phyloP scores from a whole-genome alignment of 179 eudicot genomes.

The Patellifolia procumbens region DNA sequence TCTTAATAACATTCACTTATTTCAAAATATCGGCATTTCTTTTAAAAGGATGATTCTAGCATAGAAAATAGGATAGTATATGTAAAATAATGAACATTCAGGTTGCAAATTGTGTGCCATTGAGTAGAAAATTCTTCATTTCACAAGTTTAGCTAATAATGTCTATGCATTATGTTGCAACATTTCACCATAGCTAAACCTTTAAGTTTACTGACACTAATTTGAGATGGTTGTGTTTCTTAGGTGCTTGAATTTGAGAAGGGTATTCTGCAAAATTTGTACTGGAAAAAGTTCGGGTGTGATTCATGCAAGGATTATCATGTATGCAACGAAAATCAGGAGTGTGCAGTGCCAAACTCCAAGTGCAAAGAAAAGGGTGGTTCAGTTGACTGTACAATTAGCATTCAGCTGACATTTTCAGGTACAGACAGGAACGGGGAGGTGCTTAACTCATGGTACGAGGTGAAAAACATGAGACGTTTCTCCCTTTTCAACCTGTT shows the following conservation, averaged over 20 bases:
- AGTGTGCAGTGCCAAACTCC: slow-evolving; percentile 57
- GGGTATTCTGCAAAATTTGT: slow-evolving; percentile 70
- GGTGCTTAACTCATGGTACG: slow-evolving; percentile 84
- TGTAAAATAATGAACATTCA: no score
- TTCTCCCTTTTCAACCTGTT: slow-evolving; percentile 59
- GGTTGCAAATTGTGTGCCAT: no score
- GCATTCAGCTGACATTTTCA: slow-evolving; percentile 74
- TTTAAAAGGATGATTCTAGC: not conserved
- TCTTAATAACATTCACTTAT: not conserved
- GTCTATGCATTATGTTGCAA: no score
- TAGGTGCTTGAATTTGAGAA: slow-evolving; percentile 79
- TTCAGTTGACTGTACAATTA: slow-evolving; percentile 49
- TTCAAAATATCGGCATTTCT: no score
- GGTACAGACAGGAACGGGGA: slow-evolving; percentile 68
- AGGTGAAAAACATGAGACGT: slow-evolving; percentile 62
- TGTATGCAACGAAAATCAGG: slow-evolving; percentile 56
- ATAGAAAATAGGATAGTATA: no score
- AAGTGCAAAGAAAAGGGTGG: slow-evolving; percentile 60
- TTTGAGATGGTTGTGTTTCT: not conserved
- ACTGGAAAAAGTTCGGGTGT: slow-evolving; percentile 75
- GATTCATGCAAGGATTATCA: slow-evolving; percentile 43
- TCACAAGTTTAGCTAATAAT: no score
- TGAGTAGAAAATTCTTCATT: no score
- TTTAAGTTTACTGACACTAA: not conserved
- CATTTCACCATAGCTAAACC: no score